Evolutionary conservation across 352 stramenopile species (phyloP).

Genomic region (Phytophthora boehmeriae): DNA sequence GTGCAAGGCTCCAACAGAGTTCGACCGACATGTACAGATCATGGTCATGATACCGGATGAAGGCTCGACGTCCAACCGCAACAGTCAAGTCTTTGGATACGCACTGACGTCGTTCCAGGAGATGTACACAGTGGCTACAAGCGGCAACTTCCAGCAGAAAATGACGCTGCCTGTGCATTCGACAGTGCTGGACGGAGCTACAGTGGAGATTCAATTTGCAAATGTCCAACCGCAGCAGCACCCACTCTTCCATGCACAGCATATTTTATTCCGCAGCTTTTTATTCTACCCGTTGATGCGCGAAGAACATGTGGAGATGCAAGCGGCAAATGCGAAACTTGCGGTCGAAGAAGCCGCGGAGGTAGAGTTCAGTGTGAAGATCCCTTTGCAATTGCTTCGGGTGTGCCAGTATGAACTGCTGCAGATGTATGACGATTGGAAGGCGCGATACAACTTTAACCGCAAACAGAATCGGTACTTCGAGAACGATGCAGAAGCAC

Average conservation of each 20-base stretch:
- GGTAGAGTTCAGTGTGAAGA: constrained; percentile 81
- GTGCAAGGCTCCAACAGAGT: constrained; percentile 51
- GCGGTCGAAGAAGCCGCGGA: constrained; percentile 80
- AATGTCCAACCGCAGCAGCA: constrained; percentile 51
- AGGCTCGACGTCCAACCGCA: constrained; percentile 60
- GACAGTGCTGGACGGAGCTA: constrained; percentile 60
- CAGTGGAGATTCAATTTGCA: constrained; percentile 64
- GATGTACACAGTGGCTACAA: constrained; percentile 69
- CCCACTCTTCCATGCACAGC: constrained; percentile 51
- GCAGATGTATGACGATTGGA: constrained; percentile 80
- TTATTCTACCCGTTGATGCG: constrained; percentile 70
- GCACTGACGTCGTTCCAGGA: constrained; percentile 82
- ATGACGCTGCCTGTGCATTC: constrained; percentile 78
- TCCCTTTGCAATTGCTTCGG: constrained; percentile 77
- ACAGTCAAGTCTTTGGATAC: constrained; percentile 72
- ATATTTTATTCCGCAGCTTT: constrained; percentile 66
- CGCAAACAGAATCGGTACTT: constrained; percentile 83
- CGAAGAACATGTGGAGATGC: constrained; percentile 51
- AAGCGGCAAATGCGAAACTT: constrained; percentile 59
- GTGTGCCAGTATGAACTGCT: constrained; percentile 74
- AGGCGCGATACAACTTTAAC: constrained; percentile 78
- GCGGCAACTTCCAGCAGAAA: constrained; percentile 58
- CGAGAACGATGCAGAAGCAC: constrained; percentile 77
- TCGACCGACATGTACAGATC: constrained; percentile 75
- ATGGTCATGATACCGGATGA: constrained; percentile 84